Base-by-base conservation (phyloP, 2,329 filamentous ascomycete genomes). In the Ophiostoma quercus region DNA sequence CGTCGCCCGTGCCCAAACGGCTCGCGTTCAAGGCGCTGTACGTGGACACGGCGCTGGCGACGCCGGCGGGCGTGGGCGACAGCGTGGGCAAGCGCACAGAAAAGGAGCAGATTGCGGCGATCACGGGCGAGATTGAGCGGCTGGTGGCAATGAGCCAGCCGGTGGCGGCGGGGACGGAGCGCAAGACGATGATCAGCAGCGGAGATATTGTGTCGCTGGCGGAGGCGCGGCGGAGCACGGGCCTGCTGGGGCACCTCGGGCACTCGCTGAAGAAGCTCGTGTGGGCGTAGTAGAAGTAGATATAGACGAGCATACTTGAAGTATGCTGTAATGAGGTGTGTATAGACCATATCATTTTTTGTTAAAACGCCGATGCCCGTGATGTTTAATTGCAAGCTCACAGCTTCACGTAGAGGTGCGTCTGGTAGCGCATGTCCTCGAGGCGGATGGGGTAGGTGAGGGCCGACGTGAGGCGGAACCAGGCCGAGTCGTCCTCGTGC, bases 391-490 rank as follows among this genome's bases (percentile, higher is more conserved):
- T 34, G 34, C 34, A 6, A 14, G 9, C 41, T 62, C 51, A 69
- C 5, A 16, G 68, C n/a, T 70, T 78, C 34, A 81, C 80, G 74
- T 97, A 98, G 19, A 97, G 77, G 81, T 97, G 93, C 75, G 97
- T 83, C 79, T 98, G 94, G 79, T 94, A 97, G 66, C 94, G 88
- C 94, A 97, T 97, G 77, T 97, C 92, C 81, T 98, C 94, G 76
- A 98, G 80, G 68, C 88, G 85, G 75, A 97, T 92, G 8, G 93
- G 90, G 80, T 97, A 98, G 57, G 84, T 82, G 73, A 97, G 79
- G 19, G 79, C 81, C 1, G 86, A 84, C 14, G 85, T 82, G 47
- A 97, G 80, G 62, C 94, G 86, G 79, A 94, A 97, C 94, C 94
- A 98, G 69, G 87, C 81, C 2, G 91, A 93, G 66, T 96, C 92